phyloP scores from a whole-genome alignment of 495 filamentous ascomycete species.

The Talaromyces nanjingensis region DNA sequence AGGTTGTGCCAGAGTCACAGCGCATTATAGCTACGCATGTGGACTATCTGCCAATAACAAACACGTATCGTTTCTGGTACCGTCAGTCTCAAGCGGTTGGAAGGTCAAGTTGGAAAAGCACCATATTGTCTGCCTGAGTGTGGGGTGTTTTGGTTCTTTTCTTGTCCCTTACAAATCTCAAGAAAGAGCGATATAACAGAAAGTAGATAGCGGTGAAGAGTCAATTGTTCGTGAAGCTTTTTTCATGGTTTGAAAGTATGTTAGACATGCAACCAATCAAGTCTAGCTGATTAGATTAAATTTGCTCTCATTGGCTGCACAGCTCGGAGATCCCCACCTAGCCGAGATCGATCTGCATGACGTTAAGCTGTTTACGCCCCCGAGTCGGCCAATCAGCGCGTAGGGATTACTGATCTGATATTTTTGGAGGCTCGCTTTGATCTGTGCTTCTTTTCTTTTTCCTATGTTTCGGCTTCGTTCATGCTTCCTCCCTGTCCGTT shows the following conservation, averaged over 20 bases:
- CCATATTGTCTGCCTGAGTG: background rate
- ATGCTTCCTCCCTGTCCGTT: background rate
- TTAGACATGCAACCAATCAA: background rate
- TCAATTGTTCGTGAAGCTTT: background rate
- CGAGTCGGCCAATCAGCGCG: background rate
- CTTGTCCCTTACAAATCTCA: background rate
- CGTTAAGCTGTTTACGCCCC: background rate
- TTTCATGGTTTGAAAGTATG: background rate
- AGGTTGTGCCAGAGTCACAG: conserved; percentile 11
- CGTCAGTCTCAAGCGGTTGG: background rate
- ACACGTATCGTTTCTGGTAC: background rate
- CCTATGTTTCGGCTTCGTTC: no score
- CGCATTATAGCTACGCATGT: conserved; percentile 11
- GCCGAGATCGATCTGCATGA: conserved; percentile 7
- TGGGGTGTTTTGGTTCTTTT: background rate
- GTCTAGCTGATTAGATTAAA: background rate
- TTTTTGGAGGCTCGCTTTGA: background rate
- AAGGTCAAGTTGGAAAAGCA: background rate
- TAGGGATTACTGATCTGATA: background rate
- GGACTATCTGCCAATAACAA: background rate
- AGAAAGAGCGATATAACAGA: background rate
- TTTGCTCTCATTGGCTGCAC: background rate
- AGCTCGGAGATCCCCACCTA: background rate
- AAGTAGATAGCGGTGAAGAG: background rate
- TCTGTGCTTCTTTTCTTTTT: background rate